These are phyloP conservation scores for Dendrobium nobile DNA, from an alignment of 106 monocot genomes.

Conservation along the genomic window DNA sequence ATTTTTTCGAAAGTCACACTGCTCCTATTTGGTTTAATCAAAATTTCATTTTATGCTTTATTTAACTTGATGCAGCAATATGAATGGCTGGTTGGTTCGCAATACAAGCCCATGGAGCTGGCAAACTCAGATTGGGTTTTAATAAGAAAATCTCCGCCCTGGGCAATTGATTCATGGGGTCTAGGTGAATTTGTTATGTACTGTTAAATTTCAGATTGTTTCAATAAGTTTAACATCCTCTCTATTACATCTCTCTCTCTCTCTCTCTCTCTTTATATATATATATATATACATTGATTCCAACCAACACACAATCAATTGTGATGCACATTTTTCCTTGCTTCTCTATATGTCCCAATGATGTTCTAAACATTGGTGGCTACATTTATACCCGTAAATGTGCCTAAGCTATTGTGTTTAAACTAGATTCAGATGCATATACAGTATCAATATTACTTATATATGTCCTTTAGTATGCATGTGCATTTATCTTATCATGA, in stretches of 20 bases:
- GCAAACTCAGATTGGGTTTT: conserved; percentile 78
- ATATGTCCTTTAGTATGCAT: neutral
- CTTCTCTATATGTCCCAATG: neutral
- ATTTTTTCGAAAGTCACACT: neutral
- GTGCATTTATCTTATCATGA: neutral
- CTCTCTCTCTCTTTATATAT: neutral
- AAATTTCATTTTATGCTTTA: conserved; percentile 8
- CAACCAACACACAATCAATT: neutral
- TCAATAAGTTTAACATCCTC: neutral
- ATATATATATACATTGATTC: neutral
- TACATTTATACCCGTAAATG: neutral
- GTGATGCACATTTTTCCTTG: neutral
- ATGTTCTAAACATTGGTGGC: neutral
- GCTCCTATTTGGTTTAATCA: neutral
- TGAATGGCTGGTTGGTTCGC: conserved; percentile 85
- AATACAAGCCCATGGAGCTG: conserved; percentile 93
- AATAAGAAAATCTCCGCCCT: conserved; percentile 84
- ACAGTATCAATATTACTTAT: neutral
- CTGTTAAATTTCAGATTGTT: neutral
- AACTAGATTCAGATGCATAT: neutral
- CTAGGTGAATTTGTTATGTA: conserved; percentile 44
- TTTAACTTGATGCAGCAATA: conserved; percentile 62
- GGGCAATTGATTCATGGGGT: conserved; percentile 98
- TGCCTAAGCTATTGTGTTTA: neutral
- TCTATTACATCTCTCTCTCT: neutral